Evolutionary conservation across 768 basidiomycete genomes (phyloP), one percentile per base, ranked within the genome.

Genomic region (Zangia roseola): DNA sequence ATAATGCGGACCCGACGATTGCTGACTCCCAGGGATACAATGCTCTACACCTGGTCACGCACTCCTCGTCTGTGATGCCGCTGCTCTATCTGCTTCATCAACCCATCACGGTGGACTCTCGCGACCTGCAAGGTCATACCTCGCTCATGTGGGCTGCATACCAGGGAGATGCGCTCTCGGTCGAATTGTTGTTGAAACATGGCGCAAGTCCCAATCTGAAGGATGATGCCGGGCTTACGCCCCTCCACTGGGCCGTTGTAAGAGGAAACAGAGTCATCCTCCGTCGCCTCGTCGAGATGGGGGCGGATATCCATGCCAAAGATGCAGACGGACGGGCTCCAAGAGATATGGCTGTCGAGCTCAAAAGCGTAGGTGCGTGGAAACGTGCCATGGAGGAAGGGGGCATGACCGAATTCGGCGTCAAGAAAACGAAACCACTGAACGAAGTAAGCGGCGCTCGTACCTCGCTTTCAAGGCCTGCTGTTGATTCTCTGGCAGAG

Each of bases 121-220:
- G 84, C 34, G 97, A 99, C 67, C 75, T 84, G 2, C 88, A 91
- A 60, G 97, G 97, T 0, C 97, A 98, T 64, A 97, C 95, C 0
- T 79, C 91, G 0, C 77, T 98, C 42, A 97, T 97, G 91, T 99
- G 97, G 97, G 97, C 97, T 6, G 91, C 93, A 9, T 99, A 98
- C 69, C 97, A 99, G 66, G 97, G 97, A 39, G 97, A 99, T 62
- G 94, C 93, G 2, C 80, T 98, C 28, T 92, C 90, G 3, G 94
- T 98, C 6, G 94, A 97, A 54, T 69, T 98, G 39, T 71, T 99
- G 35, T 77, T 99, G 43, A 81, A 84, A 47, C 91, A 94, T 56
- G 91, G 91, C 3, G 94, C 97, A 2, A 88, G 83, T 49, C 76
- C 86, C 1, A 83, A 83, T 50, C 68, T 85, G 12, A 79, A 79